Base-by-base conservation (phyloP, 1,284 basidiomycete species). In the Ganoderma multipileum region DNA sequence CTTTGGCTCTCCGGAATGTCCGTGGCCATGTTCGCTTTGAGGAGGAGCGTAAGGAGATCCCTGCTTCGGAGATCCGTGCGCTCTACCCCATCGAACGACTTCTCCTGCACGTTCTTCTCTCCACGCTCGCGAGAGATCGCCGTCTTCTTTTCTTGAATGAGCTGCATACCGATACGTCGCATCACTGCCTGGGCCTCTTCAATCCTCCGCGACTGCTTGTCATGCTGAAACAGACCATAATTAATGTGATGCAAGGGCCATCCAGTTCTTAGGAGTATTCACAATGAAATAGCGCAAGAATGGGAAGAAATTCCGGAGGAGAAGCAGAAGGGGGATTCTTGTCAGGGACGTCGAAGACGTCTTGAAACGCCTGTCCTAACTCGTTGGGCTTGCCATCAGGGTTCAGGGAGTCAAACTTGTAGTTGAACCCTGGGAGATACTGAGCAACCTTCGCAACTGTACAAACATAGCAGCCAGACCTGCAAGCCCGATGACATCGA, bases 401-500 rank as follows among this genome's bases (percentile, higher is more conserved):
- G 11, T 57, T 71, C 67, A 76, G 66, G 6, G 72, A 72, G 38
- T 64, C 23, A 75, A 89, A 87, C 16, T 82, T 73, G 74, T 88
- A 87, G 73, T 85, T 83, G 77, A 89, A 89, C 0, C 63, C 63
- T 64, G 38, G 9, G 16, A 41, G 26, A 33, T 33, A 8, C 8
- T 33, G 9, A 30, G 38, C 38, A 2, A 39, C 16, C 12, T 7
- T 1, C 20, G 5, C 16, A 26, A 14, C n/a, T 16, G 0, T 5
- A 28, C 20, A 30, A 12, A 20, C 1, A 14, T n/a, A n/a, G n/a
- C n/a, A 3, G 23, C 5, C 50, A 16, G 33, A 64, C 82, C 81
- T 80, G 85, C 85, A 2, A 83, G 74, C 6, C 85, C 85, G 65
- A 88, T 86, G 33, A 86, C 79, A 69, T 87, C 86, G 42, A 87